Evolutionary conservation across 169 alveolate genomes (phyloP).

Genomic region (Prorocentrum cordatum): DNA sequence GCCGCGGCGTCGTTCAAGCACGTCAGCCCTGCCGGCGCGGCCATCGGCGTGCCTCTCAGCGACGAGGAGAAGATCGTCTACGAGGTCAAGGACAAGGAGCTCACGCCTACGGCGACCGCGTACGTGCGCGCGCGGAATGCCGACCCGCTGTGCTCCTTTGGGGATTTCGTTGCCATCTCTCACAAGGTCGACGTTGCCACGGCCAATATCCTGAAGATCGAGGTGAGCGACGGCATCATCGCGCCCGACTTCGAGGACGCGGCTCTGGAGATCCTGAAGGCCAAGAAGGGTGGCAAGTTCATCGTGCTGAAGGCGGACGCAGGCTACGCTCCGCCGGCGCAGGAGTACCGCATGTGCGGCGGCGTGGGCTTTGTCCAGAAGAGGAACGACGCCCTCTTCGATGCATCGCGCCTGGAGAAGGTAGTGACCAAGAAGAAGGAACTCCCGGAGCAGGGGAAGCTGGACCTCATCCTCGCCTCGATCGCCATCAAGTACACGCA

Average conservation of each 20-base stretch:
- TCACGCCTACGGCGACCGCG: slow-evolving; percentile 50
- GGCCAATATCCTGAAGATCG: slow-evolving; percentile 69
- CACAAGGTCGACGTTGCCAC: slow-evolving; percentile 51
- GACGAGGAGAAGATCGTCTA: slow-evolving; percentile 49
- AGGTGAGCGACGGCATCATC: slow-evolving; percentile 73
- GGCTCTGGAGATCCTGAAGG: slow-evolving; percentile 73
- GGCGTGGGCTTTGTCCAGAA: slow-evolving; percentile 74
- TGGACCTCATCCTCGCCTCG: slow-evolving; percentile 70
- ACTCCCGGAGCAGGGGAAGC: slow-evolving; percentile 4
- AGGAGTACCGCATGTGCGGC: slow-evolving; percentile 42
- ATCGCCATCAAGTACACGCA: slow-evolving; percentile 72
- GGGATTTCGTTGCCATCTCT: slow-evolving; percentile 72
- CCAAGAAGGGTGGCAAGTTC: slow-evolving; percentile 72
- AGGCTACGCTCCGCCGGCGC: not conserved
- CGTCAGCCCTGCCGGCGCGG: slow-evolving; percentile 74
- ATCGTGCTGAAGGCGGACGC: slow-evolving; percentile 55
- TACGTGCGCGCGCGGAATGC: slow-evolving; percentile 70
- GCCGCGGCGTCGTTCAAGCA: slow-evolving; percentile 74
- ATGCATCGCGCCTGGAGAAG: slow-evolving; percentile 22
- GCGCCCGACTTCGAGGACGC: slow-evolving; percentile 10
- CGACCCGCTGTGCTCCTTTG: slow-evolving; percentile 74
- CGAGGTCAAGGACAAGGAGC: slow-evolving; percentile 59
- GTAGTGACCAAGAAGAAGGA: not conserved
- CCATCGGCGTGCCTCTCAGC: slow-evolving; percentile 52
- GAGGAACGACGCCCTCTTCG: slow-evolving; percentile 67